Evolutionary conservation across 1,139 yeast genomes (phyloP), one percentile per base, ranked within the genome.

Genomic region (Candida glucosophila): DNA sequence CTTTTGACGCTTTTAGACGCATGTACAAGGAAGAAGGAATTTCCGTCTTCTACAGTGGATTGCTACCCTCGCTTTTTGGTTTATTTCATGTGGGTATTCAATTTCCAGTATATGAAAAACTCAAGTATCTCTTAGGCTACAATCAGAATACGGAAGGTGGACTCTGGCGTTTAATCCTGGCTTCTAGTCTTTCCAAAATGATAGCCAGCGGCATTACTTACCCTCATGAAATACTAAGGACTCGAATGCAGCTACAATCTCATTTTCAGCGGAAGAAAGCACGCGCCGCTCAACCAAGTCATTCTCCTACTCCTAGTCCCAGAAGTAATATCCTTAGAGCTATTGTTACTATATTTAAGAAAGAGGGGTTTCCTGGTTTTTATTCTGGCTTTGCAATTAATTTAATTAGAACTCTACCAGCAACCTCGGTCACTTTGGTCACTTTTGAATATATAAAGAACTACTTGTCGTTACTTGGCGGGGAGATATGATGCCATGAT

Each of bases 221-320:
- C 45, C 98, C 98, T 2, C 99, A 90, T 55, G 99, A 90, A 50
- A 90, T 90, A 22, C 63, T 92, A 26, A 69, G 99, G 40, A 88
- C 98, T 4, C 67, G 97, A 43, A 70, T 86, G 71, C 98, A 90
- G 55, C 72, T 81, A 41, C 63, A 55, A 35, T 28, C 31, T 29
- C n/a, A n/a, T n/a, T n/a, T n/a, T n/a, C n/a, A n/a, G n/a, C n/a
- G n/a, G n/a, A n/a, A n/a, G n/a, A n/a, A n/a, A n/a, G n/a, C n/a
- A n/a, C n/a, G n/a, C n/a, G 8, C 21, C 12, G 8, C 18, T 8
- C 8, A 19, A n/a, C 21, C 21, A 8, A 19, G 12, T 8, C 7
- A 8, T 10, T 27, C 25, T 29, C 12, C 28, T 24, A 30, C 36
- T 19, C 28, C 27, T 19, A 30, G 30, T 24, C 20, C 30, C 12